Conservation (phyloP, 2,329 filamentous ascomycete genomes). For the Colletotrichum ledebouriae region DNA sequence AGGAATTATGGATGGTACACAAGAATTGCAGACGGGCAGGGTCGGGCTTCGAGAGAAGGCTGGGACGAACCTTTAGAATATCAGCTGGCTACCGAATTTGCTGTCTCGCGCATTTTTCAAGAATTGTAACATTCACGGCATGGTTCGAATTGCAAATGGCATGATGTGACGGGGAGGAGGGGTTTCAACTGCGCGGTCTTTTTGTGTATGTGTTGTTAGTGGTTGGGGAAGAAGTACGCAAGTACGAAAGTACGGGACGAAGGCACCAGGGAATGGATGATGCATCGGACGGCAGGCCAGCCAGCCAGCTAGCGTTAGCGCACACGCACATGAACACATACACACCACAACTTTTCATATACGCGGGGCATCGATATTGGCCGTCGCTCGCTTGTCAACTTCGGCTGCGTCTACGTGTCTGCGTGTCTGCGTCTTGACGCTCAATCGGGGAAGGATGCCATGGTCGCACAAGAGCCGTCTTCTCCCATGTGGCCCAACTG, state of each 20-base stretch:
- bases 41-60: not conserved
- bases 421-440: conserved; percentile 6
- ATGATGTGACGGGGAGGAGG: not conserved
- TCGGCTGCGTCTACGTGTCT: conserved; percentile 7
- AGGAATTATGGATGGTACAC: too few species aligned
- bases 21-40: not conserved
- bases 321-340: not conserved
- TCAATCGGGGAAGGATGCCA: conserved; percentile 18
- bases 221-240: not conserved
- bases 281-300: conserved; percentile 4
- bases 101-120: not conserved
- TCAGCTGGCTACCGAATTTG: conserved; percentile 1
- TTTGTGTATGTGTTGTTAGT: too few species aligned
- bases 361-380: not conserved
- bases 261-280: not conserved
- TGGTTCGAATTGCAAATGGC: conserved; percentile 6
- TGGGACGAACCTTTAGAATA: too few species aligned
- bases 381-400: not conserved
- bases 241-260: not conserved
- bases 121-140: conserved; percentile 1
- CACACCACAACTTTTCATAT: too few species aligned
- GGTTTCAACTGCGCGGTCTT: conserved; percentile 9
- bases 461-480: conserved; percentile 14
- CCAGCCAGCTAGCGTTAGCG: not conserved
- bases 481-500: not conserved